phyloP scores from a whole-genome alignment of 176 grass and related monocot genomes.

The Dactylis glomerata region DNA sequence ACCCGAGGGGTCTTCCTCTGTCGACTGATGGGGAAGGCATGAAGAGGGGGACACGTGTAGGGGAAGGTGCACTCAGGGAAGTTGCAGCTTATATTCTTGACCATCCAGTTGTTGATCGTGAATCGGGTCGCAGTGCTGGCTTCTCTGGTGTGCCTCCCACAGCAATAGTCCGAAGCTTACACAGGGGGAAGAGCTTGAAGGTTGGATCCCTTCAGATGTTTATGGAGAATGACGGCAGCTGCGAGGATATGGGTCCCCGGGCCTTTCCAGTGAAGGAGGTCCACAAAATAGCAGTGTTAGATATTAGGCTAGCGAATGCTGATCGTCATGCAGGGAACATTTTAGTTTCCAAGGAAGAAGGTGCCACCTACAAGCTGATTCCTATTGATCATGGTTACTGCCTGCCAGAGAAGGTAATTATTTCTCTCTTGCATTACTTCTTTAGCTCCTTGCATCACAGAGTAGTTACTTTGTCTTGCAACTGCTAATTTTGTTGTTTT shows the following conservation, averaged over 20 bases:
- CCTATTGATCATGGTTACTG: constrained; percentile 95
- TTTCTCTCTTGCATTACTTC: neutral
- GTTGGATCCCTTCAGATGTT: constrained; percentile 85
- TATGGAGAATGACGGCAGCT: constrained; percentile 58
- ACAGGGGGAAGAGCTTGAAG: constrained; percentile 58
- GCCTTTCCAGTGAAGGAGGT: constrained; percentile 68
- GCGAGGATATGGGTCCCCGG: constrained; percentile 63
- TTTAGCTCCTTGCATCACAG: neutral
- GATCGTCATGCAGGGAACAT: constrained; percentile 85
- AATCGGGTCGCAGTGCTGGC: constrained; percentile 14
- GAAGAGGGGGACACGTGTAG: constrained; percentile 69
- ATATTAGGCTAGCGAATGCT: constrained; percentile 82
- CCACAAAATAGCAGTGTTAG: constrained; percentile 74
- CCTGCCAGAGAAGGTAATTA: constrained; percentile 69
- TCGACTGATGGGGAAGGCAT: constrained; percentile 74
- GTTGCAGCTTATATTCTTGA: constrained; percentile 87
- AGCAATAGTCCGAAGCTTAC: constrained; percentile 49
- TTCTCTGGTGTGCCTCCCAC: constrained; percentile 83
- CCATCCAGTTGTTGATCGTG: constrained; percentile 27
- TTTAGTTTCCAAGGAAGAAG: constrained; percentile 47
- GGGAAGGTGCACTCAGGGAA: constrained; percentile 72
- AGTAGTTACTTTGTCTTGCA: neutral
- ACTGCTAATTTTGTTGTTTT: neutral
- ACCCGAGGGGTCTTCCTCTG: constrained; percentile 61
- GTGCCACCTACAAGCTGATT: constrained; percentile 39